These are phyloP conservation scores for Sporisorium iseilematis-ciliati DNA, from an alignment of 1,284 basidiomycete species.

Conservation along the genomic window DNA sequence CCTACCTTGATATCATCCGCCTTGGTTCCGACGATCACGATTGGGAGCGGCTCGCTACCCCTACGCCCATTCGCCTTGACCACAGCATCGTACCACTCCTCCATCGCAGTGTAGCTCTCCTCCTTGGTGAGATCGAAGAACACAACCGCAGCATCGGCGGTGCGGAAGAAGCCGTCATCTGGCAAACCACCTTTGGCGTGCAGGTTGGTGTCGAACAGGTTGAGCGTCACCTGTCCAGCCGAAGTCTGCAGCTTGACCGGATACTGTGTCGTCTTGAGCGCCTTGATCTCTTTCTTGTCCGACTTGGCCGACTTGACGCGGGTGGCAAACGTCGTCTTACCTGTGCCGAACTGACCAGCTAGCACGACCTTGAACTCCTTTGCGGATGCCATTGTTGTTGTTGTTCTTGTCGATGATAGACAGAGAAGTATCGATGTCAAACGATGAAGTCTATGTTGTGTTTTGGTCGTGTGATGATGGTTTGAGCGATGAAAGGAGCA, in stretches of 20 bases:
- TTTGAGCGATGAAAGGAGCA: too few species aligned
- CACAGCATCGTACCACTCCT: conserved; percentile 52
- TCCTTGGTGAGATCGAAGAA: conserved; percentile 47
- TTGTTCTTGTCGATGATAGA: background rate
- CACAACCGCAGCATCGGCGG: conserved; percentile 42
- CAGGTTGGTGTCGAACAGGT: conserved; percentile 50
- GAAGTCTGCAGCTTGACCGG: conserved; percentile 44
- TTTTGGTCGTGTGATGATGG: conserved; percentile 1
- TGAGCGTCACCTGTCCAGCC: conserved; percentile 42
- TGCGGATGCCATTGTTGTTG: conserved; percentile 22
- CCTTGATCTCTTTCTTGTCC: conserved; percentile 49
- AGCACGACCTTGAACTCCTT: conserved; percentile 55
- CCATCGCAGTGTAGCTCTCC: conserved; percentile 48
- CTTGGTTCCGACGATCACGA: conserved; percentile 50
- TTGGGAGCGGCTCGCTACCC: conserved; percentile 49
- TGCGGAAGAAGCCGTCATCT: conserved; percentile 53
- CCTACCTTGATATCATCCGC: conserved; percentile 51
- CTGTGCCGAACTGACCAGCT: conserved; percentile 46
- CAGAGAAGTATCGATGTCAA: background rate
- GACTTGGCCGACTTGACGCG: conserved; percentile 47
- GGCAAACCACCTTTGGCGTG: conserved; percentile 54
- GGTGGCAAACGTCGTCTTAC: conserved; percentile 53
- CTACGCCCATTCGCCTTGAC: conserved; percentile 47
- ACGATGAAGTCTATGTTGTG: background rate
- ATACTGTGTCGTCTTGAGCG: conserved; percentile 49